These are phyloP conservation scores for Scedosporium boydii DNA, from an alignment of 2,329 filamentous ascomycete genomes.

Conservation along the genomic window DNA sequence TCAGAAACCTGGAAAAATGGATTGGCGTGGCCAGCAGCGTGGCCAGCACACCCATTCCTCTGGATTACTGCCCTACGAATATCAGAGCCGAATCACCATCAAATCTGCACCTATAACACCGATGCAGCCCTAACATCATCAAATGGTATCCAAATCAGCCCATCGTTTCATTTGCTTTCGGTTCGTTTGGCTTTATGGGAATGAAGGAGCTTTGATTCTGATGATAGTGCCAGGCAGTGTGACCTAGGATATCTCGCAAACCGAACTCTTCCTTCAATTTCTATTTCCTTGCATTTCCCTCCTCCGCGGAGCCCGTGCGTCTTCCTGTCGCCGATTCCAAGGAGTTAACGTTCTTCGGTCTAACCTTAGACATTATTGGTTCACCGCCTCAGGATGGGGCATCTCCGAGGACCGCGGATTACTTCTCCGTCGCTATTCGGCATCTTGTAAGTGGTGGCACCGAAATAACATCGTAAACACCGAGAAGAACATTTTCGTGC, in stretches of 20 bases:
- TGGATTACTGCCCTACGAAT: background rate
- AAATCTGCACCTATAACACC: background rate
- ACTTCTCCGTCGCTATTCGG: conserved; percentile 3
- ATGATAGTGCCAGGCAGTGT: background rate
- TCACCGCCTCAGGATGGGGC: background rate
- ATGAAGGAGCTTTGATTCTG: background rate
- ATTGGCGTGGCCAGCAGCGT: background rate
- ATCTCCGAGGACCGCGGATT: background rate
- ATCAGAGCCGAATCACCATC: background rate
- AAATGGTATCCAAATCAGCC: background rate
- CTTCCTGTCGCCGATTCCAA: background rate
- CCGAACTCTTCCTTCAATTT: background rate
- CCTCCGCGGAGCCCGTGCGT: background rate
- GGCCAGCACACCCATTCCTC: background rate
- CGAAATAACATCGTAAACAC: background rate
- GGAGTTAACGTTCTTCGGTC: background rate
- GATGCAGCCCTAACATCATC: background rate
- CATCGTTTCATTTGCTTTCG: background rate
- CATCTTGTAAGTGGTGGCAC: background rate
- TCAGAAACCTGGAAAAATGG: background rate
- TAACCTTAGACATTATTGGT: background rate
- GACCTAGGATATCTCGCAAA: background rate
- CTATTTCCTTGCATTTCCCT: background rate
- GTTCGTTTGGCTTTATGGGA: background rate
- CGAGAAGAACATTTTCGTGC: background rate